These are phyloP conservation scores for Thelonectria blattea DNA, from an alignment of 2,329 filamentous ascomycete genomes.

Conservation along the genomic window DNA sequence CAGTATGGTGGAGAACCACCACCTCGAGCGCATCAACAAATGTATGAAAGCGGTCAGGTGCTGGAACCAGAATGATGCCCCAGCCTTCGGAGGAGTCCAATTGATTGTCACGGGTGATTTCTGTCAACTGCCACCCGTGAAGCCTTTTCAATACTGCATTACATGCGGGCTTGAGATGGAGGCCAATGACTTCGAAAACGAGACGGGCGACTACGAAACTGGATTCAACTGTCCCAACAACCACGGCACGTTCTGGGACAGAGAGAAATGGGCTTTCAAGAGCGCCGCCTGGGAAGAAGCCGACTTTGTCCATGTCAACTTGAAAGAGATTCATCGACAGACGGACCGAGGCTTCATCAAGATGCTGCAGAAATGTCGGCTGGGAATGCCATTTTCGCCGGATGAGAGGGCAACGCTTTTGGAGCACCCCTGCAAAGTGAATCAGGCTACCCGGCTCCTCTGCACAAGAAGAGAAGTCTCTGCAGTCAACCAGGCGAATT, in stretches of 20 bases:
- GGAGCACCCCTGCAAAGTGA: conserved; percentile 49
- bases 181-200: background rate
- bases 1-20: conserved; percentile 65
- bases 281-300: conserved; percentile 61
- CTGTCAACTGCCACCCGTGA: conserved; percentile 65
- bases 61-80: background rate
- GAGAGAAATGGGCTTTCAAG: conserved; percentile 66
- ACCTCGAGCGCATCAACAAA: conserved; percentile 33
- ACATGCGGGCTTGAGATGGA: conserved; percentile 21
- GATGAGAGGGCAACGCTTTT: conserved; percentile 51
- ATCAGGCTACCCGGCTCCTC: conserved; percentile 28
- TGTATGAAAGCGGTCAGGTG: conserved; percentile 41
- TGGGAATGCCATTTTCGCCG: conserved; percentile 48
- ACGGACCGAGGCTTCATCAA: conserved; percentile 58
- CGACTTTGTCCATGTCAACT: conserved; percentile 58
- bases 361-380: conserved; percentile 61
- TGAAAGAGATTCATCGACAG: conserved; percentile 64
- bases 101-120: conserved; percentile 54
- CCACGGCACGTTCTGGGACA: conserved; percentile 49
- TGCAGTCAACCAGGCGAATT: conserved; percentile 13
- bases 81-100: conserved; percentile 37
- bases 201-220: background rate
- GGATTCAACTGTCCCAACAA: conserved; percentile 38
- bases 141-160: conserved; percentile 51
- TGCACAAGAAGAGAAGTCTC: conserved; percentile 19